Evolutionary conservation across 2,329 filamentous ascomycete species (phyloP).

Genomic region (Diplodia scrobiculata): DNA sequence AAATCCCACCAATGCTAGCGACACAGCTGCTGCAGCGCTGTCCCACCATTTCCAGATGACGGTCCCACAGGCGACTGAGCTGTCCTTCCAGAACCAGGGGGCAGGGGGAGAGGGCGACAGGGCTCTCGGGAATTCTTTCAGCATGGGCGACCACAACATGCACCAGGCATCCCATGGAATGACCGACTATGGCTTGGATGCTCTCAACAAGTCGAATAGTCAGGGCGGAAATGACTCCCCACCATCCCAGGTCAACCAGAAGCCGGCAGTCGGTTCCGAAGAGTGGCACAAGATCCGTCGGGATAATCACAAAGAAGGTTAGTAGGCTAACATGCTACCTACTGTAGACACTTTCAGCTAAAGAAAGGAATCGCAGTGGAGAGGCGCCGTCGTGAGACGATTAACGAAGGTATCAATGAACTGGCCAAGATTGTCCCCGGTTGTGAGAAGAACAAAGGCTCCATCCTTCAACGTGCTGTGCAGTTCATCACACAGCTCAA

Average conservation of each 20-base stretch:
- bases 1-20: conserved; percentile 54
- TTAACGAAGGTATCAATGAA: conserved; percentile 98
- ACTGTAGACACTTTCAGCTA: conserved; percentile 31
- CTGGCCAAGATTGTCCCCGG: conserved; percentile 96
- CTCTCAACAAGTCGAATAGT: conserved; percentile 51
- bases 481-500: conserved; percentile 93
- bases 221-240: conserved; percentile 40
- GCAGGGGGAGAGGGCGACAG: conserved; percentile 47
- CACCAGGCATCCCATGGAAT: conserved; percentile 44
- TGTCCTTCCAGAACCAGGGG: conserved; percentile 54
- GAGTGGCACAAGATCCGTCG: conserved; percentile 98
- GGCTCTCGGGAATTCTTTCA: conserved; percentile 45
- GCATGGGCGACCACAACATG: conserved; percentile 45
- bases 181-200: conserved; percentile 51
- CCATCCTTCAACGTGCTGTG: conserved; percentile 89
- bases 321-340: conserved; percentile 36
- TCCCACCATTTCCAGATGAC: conserved; percentile 57
- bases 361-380: conserved; percentile 65
- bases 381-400: conserved; percentile 92
- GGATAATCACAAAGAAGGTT: conserved; percentile 98
- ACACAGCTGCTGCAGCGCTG: conserved; percentile 62
- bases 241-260: conserved; percentile 49
- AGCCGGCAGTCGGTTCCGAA: conserved; percentile 90
- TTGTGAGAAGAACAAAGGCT: conserved; percentile 98
- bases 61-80: conserved; percentile 58